phyloP scores from a whole-genome alignment of 139 green algal genomes.

The Chlorella sp. region DNA sequence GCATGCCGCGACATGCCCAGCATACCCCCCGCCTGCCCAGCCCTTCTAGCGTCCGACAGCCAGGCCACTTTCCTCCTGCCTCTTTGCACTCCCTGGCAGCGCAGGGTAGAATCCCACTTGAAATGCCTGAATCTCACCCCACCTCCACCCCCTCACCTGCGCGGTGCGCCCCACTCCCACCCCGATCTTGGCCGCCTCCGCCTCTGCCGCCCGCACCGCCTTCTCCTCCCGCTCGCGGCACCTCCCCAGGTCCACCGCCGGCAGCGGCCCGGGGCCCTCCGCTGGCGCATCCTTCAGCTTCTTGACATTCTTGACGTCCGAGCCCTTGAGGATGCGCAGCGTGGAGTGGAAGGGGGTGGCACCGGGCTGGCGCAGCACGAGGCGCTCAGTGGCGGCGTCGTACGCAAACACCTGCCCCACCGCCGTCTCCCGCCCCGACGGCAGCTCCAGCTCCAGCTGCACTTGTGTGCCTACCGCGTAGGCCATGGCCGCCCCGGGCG shows the following conservation, averaged over 20 bases:
- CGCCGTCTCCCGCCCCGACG: constrained; percentile 35
- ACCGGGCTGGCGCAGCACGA: constrained; percentile 45
- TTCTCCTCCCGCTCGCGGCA: constrained; percentile 74
- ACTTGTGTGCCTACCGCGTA: constrained; percentile 18
- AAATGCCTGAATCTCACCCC: neutral
- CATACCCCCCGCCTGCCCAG: neutral
- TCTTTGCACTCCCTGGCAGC: too few relatives aligned
- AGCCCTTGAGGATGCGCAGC: constrained; percentile 41
- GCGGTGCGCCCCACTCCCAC: constrained; percentile 77
- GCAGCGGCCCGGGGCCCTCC: constrained; percentile 37
- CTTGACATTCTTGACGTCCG: constrained; percentile 4
- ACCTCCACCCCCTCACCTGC: constrained; percentile 36
- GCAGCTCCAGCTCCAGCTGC: constrained; percentile 28
- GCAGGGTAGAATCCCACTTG: too few relatives aligned
- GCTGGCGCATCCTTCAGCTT: neutral
- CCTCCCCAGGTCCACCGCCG: constrained; percentile 68
- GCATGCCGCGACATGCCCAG: neutral
- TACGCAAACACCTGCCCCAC: constrained; percentile 51
- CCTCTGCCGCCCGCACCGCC: constrained; percentile 67
- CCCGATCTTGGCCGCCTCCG: constrained; percentile 76
- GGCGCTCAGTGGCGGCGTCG: constrained; percentile 20
- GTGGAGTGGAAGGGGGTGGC: constrained; percentile 56
- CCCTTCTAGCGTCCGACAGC: neutral
- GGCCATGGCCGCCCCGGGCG: neutral
- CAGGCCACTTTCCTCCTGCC: too few relatives aligned